Conservation (phyloP, 495 filamentous ascomycete genomes). For the Alectoria sarmentosa region DNA sequence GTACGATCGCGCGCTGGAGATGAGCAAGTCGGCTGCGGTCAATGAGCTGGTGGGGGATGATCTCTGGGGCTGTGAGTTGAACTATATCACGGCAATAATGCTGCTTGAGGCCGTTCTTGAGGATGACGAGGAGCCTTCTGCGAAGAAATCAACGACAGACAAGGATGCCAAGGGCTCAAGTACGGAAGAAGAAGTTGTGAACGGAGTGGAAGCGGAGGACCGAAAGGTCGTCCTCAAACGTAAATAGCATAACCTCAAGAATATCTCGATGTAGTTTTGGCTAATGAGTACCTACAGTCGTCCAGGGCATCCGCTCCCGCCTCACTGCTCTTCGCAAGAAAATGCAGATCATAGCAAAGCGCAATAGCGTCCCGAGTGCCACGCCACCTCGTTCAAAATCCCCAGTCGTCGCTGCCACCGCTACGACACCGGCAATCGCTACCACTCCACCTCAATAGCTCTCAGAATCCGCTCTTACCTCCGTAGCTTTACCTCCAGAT, state of each 20-base stretch:
- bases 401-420: conserved; percentile 13
- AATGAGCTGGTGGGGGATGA: conserved; percentile 92
- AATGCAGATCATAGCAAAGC: conserved; percentile 47
- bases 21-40: conserved; percentile 90
- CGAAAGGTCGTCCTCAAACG: conserved; percentile 64
- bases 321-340: conserved; percentile 50
- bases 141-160: conserved; percentile 32
- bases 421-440: conserved; percentile 29
- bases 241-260: conserved; percentile 36
- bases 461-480: neutral
- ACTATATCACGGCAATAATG: conserved; percentile 81
- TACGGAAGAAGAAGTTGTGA: conserved; percentile 40
- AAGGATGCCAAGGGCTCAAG: conserved; percentile 37
- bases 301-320: conserved; percentile 53
- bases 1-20: conserved; percentile 95
- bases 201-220: conserved; percentile 64
- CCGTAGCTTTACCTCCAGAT: neutral
- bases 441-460: conserved; percentile 31
- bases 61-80: conserved; percentile 81
- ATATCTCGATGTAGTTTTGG: conserved; percentile 14
- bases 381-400: conserved; percentile 23
- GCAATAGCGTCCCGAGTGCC: conserved; percentile 25
- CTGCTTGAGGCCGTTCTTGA: conserved; percentile 95
- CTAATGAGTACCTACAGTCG: conserved; percentile 40
- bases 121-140: conserved; percentile 59